Evolutionary conservation across 495 filamentous ascomycete species (phyloP).

Genomic region (Neurospora africana): DNA sequence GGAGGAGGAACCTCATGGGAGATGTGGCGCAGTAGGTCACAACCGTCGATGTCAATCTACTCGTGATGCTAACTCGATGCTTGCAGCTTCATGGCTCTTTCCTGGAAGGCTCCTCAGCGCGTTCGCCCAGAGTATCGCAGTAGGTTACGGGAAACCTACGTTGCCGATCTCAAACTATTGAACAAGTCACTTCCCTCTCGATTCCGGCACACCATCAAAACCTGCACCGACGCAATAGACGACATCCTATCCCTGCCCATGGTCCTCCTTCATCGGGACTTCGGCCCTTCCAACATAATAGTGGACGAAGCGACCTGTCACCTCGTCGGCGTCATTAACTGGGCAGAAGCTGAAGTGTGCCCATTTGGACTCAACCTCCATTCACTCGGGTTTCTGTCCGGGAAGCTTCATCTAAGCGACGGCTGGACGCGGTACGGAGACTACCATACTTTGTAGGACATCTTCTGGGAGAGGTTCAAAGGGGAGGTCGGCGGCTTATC

Average conservation of each 20-base stretch:
- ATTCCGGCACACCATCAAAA: slow-evolving; percentile 26
- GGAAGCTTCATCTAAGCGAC: slow-evolving; percentile 25
- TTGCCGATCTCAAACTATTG: slow-evolving; percentile 21
- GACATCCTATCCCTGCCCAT: slow-evolving; percentile 30
- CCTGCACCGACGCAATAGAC: slow-evolving; percentile 19
- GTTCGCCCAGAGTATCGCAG: slow-evolving; percentile 18
- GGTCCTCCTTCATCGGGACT: slow-evolving; percentile 30
- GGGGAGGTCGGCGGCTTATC: slow-evolving; percentile 21
- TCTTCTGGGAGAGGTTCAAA: slow-evolving; percentile 28
- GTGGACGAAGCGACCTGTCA: slow-evolving; percentile 25
- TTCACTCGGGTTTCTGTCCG: slow-evolving; percentile 24
- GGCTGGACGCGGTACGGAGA: slow-evolving; percentile 30
- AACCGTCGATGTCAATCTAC: slow-evolving; percentile 20
- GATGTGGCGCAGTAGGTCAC: slow-evolving; percentile 2
- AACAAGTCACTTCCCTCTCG: slow-evolving; percentile 23
- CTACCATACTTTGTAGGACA: slow-evolving; percentile 21
- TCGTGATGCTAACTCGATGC: slow-evolving; percentile 25
- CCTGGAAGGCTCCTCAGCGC: slow-evolving; percentile 24
- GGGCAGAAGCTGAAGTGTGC: slow-evolving; percentile 21
- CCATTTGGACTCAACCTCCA: slow-evolving; percentile 32
- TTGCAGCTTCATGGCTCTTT: slow-evolving; percentile 27
- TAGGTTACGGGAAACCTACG: slow-evolving; percentile 12
- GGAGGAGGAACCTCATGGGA: slow-evolving; percentile 1
- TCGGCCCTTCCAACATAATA: slow-evolving; percentile 30
- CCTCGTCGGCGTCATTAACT: slow-evolving; percentile 28